phyloP scores from a whole-genome alignment of 2,329 filamentous ascomycete genomes.

The Cercospora brassicicola region DNA sequence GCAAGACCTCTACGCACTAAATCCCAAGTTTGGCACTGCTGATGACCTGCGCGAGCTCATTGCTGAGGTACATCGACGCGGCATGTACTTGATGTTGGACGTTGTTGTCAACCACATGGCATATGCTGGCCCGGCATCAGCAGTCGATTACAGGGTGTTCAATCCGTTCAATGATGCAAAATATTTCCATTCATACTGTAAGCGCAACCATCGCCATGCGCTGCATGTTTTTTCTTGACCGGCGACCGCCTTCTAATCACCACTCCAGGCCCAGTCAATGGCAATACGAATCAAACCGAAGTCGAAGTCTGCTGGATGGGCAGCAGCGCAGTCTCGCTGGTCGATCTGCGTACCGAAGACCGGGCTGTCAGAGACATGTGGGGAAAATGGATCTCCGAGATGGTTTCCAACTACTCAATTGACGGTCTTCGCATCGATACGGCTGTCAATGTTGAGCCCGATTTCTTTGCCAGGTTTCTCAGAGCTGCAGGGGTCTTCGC shows the following conservation, averaged over 20 bases:
- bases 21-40: slow-evolving; percentile 59
- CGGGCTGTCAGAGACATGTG: slow-evolving; percentile 44
- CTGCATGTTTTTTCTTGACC: neutral
- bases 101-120: slow-evolving; percentile 58
- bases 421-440: slow-evolving; percentile 46
- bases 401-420: slow-evolving; percentile 47
- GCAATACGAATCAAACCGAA: slow-evolving; percentile 45
- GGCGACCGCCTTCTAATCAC: neutral
- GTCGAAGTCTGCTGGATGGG: slow-evolving; percentile 55
- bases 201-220: neutral
- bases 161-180: slow-evolving; percentile 56
- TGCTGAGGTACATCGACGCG: slow-evolving; percentile 54
- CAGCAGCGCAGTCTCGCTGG: slow-evolving; percentile 48
- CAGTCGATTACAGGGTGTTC: slow-evolving; percentile 56
- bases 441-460: slow-evolving; percentile 41
- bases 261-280: slow-evolving; percentile 46
- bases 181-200: slow-evolving; percentile 63
- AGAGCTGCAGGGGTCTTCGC: slow-evolving; percentile 40
- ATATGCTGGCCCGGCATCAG: neutral
- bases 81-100: slow-evolving; percentile 63
- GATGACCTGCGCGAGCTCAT: slow-evolving; percentile 61
- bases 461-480: slow-evolving; percentile 42
- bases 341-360: slow-evolving; percentile 51
- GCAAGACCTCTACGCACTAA: slow-evolving; percentile 55
- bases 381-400: slow-evolving; percentile 43